Percentiles rank a stretch among this genome's conserved stretches.
Conservation (phyloP, 768 basidiomycete genomes). For the Austroboletus eburneus region DNA sequence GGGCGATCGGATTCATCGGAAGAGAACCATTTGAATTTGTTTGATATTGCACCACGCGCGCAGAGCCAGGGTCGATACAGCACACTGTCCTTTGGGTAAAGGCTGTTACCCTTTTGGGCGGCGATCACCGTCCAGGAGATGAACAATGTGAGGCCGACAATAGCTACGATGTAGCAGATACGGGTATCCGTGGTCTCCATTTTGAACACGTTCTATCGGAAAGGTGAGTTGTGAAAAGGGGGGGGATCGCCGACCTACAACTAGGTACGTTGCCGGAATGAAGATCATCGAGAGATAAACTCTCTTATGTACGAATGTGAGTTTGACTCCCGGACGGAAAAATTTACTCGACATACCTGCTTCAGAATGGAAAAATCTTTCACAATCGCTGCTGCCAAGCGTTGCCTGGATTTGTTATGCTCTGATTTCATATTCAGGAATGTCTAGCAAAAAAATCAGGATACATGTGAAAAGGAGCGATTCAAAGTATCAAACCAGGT, state of each 20-base stretch:
- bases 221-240: constrained; percentile 4
- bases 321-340: background rate
- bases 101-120: constrained; percentile 34
- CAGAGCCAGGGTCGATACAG: constrained; percentile 16
- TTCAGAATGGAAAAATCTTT: constrained; percentile 13
- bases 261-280: constrained; percentile 45
- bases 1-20: background rate
- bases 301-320: constrained; percentile 33
- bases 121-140: constrained; percentile 54
- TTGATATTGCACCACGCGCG: constrained; percentile 2
- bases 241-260: constrained; percentile 16
- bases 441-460: constrained; percentile 33
- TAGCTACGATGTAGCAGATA: constrained; percentile 35
- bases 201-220: constrained; percentile 28
- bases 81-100: constrained; percentile 8
- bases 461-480: background rate
- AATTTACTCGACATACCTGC: constrained; percentile 11
- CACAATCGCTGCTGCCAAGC: constrained; percentile 1
- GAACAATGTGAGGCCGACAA: constrained; percentile 42
- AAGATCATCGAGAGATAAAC: constrained; percentile 55
- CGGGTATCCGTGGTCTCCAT: too few relatives aligned
- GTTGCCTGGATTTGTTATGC: constrained; percentile 33
- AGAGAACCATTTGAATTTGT: background rate
- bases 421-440: constrained; percentile 51
- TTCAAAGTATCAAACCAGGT: constrained; percentile 24